Base-by-base conservation (phyloP, 345 rosid species). In the Eucalyptus marginata region DNA sequence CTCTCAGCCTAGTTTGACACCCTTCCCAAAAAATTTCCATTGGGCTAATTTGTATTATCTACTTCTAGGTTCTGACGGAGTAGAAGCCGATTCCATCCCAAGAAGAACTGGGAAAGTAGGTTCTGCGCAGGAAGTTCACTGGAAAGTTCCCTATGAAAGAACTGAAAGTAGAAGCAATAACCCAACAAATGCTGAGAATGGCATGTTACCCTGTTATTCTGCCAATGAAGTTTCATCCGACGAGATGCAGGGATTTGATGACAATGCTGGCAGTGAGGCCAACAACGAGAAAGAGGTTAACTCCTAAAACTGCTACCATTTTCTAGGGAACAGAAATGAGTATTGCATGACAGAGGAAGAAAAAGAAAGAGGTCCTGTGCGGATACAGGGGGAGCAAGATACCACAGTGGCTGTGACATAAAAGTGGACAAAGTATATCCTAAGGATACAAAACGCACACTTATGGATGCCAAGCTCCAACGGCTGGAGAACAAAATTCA, bases 401-500 rank as follows among this genome's bases (percentile, higher is more conserved):
- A 36, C 88, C 84, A 90, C 54, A 91, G 86, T 88, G 81, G 59
- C 86, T 87, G 86, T 66, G 94, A 90, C 89, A 92, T 93, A 87
- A 96, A 88, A 91, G 93, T 91, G 89, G 91, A 94, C 11, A 95
- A 93, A 92, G 90, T 95, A 86, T 93, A 90, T 87, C 95, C 94
- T 11, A 94, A 92, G 92, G 94, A 93, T 88, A 27, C 90, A 27
- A 89, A 91, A 86, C 87, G 89, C 86, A 87, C 91, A 89, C 87
- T 90, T 86, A 89, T 91, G 89, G 95, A 93, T 86, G 90, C 90
- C 91, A 96, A 95, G 94, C 88, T 95, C 88, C 96, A 95, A 88
- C 93, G 92, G 88, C 89, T 96, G 95, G 96, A 95, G 92, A 89
- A 90, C 90, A 95, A 90, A 90, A 94, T 96, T 86, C 94, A 94